phyloP scores from a whole-genome alignment of 495 filamentous ascomycete species.

The Xylaria bambusicola region DNA sequence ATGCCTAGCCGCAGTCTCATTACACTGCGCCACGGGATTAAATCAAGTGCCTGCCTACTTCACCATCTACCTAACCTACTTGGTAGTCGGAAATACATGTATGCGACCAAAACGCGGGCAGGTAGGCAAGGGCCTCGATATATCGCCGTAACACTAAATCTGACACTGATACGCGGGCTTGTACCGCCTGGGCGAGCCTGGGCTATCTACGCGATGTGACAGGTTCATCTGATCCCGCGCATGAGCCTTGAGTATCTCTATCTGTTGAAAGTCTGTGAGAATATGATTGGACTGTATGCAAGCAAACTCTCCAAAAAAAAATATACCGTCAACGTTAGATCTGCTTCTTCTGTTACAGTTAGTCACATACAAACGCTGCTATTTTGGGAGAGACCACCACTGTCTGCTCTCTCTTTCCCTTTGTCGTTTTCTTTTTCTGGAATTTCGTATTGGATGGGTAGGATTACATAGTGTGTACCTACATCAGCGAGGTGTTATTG shows the following conservation, averaged over 20 bases:
- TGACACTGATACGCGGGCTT: conserved; percentile 11
- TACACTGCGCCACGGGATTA: background rate
- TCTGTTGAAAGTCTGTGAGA: background rate
- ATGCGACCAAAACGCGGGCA: background rate
- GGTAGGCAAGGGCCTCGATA: background rate
- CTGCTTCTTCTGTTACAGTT: too few relatives aligned
- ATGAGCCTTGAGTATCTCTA: conserved; percentile 2
- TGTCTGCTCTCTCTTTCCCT: background rate
- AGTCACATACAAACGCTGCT: background rate
- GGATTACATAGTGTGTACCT: too few relatives aligned
- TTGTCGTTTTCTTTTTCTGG: too few relatives aligned
- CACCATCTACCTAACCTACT: too few relatives aligned
- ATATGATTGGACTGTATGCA: background rate
- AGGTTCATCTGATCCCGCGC: background rate
- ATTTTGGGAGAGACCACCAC: background rate
- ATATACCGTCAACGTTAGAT: background rate
- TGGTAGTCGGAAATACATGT: conserved; percentile 4
- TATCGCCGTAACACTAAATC: conserved; percentile 1
- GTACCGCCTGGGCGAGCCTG: conserved; percentile 4
- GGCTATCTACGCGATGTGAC: conserved; percentile 7
- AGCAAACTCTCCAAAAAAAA: background rate
- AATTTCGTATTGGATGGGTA: too few relatives aligned
- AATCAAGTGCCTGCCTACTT: background rate
- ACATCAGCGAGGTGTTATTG: too few relatives aligned
- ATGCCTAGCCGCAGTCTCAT: conserved; percentile 5